A percentile compares a stretch with the other conserved stretches of the same genome.
Evolutionary conservation across 2,329 filamentous ascomycete genomes (phyloP).

Genomic region (Paecilomyces dactylethromorphus): DNA sequence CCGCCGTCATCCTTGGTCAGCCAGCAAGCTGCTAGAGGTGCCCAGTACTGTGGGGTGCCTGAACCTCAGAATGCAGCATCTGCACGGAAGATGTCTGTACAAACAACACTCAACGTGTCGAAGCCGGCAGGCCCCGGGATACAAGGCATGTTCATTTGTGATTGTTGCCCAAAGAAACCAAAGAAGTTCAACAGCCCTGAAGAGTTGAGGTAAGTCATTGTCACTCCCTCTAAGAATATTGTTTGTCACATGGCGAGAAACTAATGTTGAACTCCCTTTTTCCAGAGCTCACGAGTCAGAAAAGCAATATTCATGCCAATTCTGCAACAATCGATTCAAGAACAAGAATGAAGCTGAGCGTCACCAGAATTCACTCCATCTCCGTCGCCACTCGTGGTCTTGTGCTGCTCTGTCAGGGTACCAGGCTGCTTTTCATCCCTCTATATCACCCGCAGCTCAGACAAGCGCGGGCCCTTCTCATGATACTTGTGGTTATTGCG

Average conservation of each 20-base stretch:
- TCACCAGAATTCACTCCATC: conserved; percentile 90
- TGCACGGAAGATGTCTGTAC: conserved; percentile 44
- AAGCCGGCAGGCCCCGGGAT: conserved; percentile 40
- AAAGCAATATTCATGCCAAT: conserved; percentile 91
- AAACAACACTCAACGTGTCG: conserved; percentile 22
- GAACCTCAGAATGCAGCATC: conserved; percentile 34
- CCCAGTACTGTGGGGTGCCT: conserved; percentile 27
- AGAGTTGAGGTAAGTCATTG: conserved; percentile 66
- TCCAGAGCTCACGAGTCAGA: conserved; percentile 79
- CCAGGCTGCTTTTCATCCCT: conserved; percentile 81
- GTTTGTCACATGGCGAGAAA: background rate
- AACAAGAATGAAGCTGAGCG: conserved; percentile 98
- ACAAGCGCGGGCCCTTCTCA: conserved; percentile 28
- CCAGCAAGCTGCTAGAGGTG: conserved; percentile 27
- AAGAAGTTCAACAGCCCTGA: conserved; percentile 86
- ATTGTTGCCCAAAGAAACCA: conserved; percentile 94
- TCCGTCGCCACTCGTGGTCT: conserved; percentile 92
- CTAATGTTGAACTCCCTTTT: background rate
- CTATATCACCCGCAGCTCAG: conserved; percentile 43
- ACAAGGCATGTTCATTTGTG: conserved; percentile 65
- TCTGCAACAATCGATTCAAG: conserved; percentile 93
- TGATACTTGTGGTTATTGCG: conserved; percentile 92
- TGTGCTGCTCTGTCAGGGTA: conserved; percentile 75
- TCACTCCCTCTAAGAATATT: background rate
- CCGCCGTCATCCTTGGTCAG: conserved; percentile 38